Evolutionary conservation across 1,139 yeast genomes (phyloP).

Genomic region (Hemisphaericaspora lyxosophila): DNA sequence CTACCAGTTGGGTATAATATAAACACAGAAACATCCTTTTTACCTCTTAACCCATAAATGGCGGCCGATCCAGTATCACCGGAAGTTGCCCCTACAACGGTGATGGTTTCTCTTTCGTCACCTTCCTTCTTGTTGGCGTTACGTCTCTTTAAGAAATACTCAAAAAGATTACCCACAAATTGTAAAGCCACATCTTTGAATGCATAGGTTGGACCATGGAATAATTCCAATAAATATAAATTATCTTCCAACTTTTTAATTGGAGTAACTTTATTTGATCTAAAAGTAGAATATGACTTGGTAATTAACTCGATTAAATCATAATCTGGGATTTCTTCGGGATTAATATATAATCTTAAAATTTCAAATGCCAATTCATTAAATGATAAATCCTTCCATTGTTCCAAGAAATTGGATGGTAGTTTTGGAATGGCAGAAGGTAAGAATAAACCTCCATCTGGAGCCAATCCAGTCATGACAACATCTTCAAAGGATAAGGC

Average conservation of each 20-base stretch:
- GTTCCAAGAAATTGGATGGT: constrained; percentile 54
- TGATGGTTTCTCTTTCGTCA: constrained; percentile 70
- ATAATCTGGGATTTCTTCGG: constrained; percentile 64
- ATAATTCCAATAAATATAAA: constrained; percentile 80
- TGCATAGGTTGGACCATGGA: constrained; percentile 99
- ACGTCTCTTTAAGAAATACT: constrained; percentile 78
- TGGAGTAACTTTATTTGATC: constrained; percentile 86
- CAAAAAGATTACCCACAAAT: constrained; percentile 94
- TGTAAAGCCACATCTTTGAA: constrained; percentile 98
- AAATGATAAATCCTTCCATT: constrained; percentile 76
- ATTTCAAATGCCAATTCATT: constrained; percentile 85
- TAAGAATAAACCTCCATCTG: constrained; percentile 92
- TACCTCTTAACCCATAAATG: constrained; percentile 93
- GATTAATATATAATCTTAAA: constrained; percentile 72
- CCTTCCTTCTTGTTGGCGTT: constrained; percentile 62
- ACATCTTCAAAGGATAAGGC: constrained; percentile 83
- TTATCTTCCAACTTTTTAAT: constrained; percentile 57
- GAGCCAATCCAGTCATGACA: constrained; percentile 89
- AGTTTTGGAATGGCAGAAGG: constrained; percentile 80
- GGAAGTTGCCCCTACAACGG: constrained; percentile 98
- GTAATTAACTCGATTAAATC: constrained; percentile 65
- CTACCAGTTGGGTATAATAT: constrained; percentile 96
- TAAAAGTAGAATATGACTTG: constrained; percentile 85
- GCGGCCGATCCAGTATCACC: constrained; percentile 99
- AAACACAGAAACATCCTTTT: constrained; percentile 94